phyloP scores from a whole-genome alignment of 768 basidiomycete genomes.

The Neoboletus brunneissimus region DNA sequence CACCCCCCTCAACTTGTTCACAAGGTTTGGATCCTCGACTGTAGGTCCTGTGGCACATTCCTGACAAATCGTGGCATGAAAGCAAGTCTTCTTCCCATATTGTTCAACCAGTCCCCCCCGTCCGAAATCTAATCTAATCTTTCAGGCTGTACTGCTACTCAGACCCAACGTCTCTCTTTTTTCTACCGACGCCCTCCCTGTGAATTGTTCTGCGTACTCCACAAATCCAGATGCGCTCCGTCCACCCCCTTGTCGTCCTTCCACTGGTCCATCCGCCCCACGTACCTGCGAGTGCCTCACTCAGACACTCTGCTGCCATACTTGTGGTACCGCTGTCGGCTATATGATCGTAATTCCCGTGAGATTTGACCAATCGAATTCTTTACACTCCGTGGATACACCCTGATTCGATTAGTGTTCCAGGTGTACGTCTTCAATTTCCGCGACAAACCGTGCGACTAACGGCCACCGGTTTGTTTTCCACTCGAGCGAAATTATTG shows the following conservation, averaged over 20 bases:
- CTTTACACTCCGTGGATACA: conserved; percentile 5
- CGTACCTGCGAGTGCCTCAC: conserved; percentile 86
- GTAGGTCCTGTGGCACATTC: conserved; percentile 68
- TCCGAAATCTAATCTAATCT: conserved; percentile 3
- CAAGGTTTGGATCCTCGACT: conserved; percentile 81
- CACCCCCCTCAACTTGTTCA: conserved; percentile 45
- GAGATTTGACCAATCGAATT: conserved; percentile 14
- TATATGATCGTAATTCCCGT: conserved; percentile 78
- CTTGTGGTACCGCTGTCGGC: conserved; percentile 70
- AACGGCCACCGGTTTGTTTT: conserved; percentile 89
- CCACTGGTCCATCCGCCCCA: conserved; percentile 28
- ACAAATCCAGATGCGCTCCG: conserved; percentile 44
- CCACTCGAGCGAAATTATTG: conserved; percentile 66
- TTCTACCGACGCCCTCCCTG: conserved; percentile 76
- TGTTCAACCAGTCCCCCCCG: not conserved
- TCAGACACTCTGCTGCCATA: conserved; percentile 76
- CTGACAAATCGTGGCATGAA: conserved; percentile 86
- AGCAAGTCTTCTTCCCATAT: conserved; percentile 37
- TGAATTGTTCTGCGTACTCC: conserved; percentile 70
- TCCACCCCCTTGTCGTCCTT: conserved; percentile 38
- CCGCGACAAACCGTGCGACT: conserved; percentile 64
- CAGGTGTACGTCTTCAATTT: conserved; percentile 71
- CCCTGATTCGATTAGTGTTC: conserved; percentile 44
- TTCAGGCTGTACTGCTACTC: conserved; percentile 77
- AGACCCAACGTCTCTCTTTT: conserved; percentile 79